Evolutionary conservation across 169 alveolate genomes (phyloP), one percentile per base, ranked within the genome.

Genomic region (Plasmodium falciparum): DNA sequence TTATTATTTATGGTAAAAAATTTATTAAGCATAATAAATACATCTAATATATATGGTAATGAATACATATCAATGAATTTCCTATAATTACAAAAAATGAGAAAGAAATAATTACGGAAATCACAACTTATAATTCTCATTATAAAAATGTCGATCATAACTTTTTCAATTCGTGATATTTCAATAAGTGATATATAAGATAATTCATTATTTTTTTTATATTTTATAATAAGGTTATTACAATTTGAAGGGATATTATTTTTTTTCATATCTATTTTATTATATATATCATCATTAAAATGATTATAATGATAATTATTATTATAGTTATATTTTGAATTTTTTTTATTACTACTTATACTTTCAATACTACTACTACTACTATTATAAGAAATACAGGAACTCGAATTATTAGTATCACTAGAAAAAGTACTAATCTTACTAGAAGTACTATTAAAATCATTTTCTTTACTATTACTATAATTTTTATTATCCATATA

Each of bases 51-150:
- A 72, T 86, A 86, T 43, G 92, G 78, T 2, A 86, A 74, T 2
- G 92, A 86, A 71, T 86, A 86, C 92, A 86, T 86, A 17, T 86
- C 92, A 20, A 86, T 86, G 61, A 61, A 73, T 72, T 72, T 86
- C 61, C 92, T 43, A 67, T 86, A 86, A 49, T 86, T 72, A 43
- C 88, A 86, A n/a, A 86, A 54, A 43, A 86, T 45, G 8, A 86
- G 88, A 13, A 86, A 17, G 22, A 70, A 72, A 52, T 86, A 62
- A 45, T 86, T 74, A 39, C 92, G 59, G 61, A 70, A 86, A 61
- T 86, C 74, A 43, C 92, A 86, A 59, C 92, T 86, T 4, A 86
- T 45, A 22, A 86, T 59, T 86, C 88, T 70, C 92, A 86, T 86
- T 12, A 71, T 8, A 43, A 61, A 47, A 13, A 86, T 61, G 26